Base-by-base conservation (phyloP, 2,329 filamentous ascomycete genomes). In the Ciborinia camelliae region DNA sequence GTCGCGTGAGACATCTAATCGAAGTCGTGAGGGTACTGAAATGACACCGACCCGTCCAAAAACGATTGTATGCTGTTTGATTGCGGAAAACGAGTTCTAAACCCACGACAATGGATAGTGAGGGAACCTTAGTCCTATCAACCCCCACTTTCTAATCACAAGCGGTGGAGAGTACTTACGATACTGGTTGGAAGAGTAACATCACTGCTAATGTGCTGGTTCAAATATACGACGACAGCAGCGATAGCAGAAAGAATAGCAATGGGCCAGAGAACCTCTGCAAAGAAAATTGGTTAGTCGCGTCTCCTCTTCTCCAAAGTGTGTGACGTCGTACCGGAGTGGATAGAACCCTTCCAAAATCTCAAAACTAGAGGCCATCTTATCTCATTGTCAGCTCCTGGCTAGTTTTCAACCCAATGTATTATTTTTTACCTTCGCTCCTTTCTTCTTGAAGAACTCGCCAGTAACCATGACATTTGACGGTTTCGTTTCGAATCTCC, bases 21-120 rank as follows among this genome's bases (percentile, higher is more conserved):
- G 78, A 79, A n/a, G 85, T 86, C 55, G 81, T 81, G 37, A 87
- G 79, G 0, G 80, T 81, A 14, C 80, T 84, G 63, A 88, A 79
- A 68, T 84, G 81, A 68, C 82, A 82, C 51, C 84, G 77, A 5
- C 84, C 84, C 3, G 82, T 82, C 86, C 86, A 88, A 77, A 71
- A 71, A 12, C 69, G 64, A 14, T 69, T 70, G 39, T 69, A 73
- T 8, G 71, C 71, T 3, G 85, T 88, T 68, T 82, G 80, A 70
- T 89, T 88, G 45, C 86, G 81, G 76, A 89, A 88, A 35, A 89
- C 86, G 64, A 89, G 83, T 81, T 89, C 87, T 48, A 89, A 74
- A 71, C 86, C 86, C 2, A 89, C 86, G 59, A 89, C 86, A 64
- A 89, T 89, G 41, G 82, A 86, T 1, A 89, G 77, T 18, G 81